A percentile compares a stretch with the other conserved stretches of the same genome.
These are phyloP conservation scores for Beverwykella pulmonaria DNA, from an alignment of 495 filamentous ascomycete genomes.

Conservation along the genomic window DNA sequence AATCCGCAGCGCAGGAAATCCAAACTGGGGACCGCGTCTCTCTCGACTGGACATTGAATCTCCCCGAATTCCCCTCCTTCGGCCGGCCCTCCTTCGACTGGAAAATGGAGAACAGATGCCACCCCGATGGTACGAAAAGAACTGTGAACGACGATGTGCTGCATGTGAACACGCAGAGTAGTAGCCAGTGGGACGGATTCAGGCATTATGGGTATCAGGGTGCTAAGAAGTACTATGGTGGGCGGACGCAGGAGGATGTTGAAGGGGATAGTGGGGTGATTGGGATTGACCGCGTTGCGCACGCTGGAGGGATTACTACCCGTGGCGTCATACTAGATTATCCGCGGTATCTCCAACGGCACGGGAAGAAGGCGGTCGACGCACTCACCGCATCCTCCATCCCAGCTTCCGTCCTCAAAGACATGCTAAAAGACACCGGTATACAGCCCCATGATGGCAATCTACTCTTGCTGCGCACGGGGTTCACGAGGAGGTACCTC, in stretches of 20 bases:
- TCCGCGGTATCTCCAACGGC: conserved; percentile 24
- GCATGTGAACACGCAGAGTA: conserved; percentile 62
- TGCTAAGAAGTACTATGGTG: conserved; percentile 62
- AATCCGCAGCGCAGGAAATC: conserved; percentile 56
- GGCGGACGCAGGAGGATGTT: conserved; percentile 59
- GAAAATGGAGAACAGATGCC: conserved; percentile 32
- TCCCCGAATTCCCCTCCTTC: conserved; percentile 27
- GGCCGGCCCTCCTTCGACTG: conserved; percentile 22
- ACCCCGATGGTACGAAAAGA: conserved; percentile 21
- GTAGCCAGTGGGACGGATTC: conserved; percentile 62
- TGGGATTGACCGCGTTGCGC: conserved; percentile 24
- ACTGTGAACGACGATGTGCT: conserved; percentile 49
- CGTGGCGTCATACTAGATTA: conserved; percentile 54
- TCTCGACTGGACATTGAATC: conserved; percentile 52
- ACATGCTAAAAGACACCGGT: conserved; percentile 52
- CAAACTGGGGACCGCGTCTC: conserved; percentile 55
- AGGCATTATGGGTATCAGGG: conserved; percentile 52
- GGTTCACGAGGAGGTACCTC: conserved; percentile 51
- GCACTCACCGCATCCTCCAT: conserved; percentile 13
- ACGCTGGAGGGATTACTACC: conserved; percentile 48
- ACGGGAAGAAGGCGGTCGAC: conserved; percentile 23
- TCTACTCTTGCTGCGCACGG: conserved; percentile 57
- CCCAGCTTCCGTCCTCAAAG: conserved; percentile 40
- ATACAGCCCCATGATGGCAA: conserved; percentile 58
- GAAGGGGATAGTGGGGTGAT: conserved; percentile 44